These are phyloP conservation scores for Phytophthora pisi DNA, from an alignment of 352 stramenopile species.

Conservation along the genomic window DNA sequence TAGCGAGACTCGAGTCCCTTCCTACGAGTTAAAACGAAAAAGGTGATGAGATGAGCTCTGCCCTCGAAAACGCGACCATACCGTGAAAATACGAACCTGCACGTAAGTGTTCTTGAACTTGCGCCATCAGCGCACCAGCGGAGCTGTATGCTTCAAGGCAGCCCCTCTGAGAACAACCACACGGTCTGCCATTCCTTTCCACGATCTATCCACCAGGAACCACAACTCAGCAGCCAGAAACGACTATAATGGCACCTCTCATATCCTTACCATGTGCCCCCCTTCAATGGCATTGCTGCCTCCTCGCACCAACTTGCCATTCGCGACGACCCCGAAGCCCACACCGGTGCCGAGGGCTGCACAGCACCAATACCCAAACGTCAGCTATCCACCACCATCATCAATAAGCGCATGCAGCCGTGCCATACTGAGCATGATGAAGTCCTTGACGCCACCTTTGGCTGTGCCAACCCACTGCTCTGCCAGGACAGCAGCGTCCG, in stretches of 20 bases:
- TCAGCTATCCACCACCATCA: background rate
- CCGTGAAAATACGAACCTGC: slow-evolving; percentile 39
- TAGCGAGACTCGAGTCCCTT: slow-evolving; percentile 51
- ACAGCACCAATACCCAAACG: background rate
- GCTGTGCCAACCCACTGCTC: slow-evolving; percentile 83
- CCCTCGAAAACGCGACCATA: background rate
- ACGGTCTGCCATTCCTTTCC: slow-evolving; percentile 77
- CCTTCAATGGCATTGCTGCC: slow-evolving; percentile 77
- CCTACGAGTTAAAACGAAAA: slow-evolving; percentile 32
- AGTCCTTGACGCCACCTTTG: slow-evolving; percentile 60
- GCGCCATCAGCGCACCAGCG: slow-evolving; percentile 61
- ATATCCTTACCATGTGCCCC: slow-evolving; percentile 64
- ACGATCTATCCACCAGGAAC: slow-evolving; percentile 60
- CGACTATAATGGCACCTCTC: background rate
- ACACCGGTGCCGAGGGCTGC: slow-evolving; percentile 80
- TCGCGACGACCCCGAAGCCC: slow-evolving; percentile 67
- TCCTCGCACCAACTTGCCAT: slow-evolving; percentile 72
- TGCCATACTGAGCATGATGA: slow-evolving; percentile 85
- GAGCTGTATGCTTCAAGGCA: slow-evolving; percentile 86
- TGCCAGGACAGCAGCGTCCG: slow-evolving; percentile 79
- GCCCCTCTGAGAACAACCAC: slow-evolving; percentile 72
- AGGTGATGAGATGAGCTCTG: background rate
- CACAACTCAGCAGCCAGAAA: slow-evolving; percentile 4
- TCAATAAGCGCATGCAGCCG: background rate
- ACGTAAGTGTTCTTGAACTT: slow-evolving; percentile 69